A percentile compares a stretch with the other conserved stretches of the same genome.
phyloP scores from a whole-genome alignment of 805 yeast genomes.

The Candida insectorum region DNA sequence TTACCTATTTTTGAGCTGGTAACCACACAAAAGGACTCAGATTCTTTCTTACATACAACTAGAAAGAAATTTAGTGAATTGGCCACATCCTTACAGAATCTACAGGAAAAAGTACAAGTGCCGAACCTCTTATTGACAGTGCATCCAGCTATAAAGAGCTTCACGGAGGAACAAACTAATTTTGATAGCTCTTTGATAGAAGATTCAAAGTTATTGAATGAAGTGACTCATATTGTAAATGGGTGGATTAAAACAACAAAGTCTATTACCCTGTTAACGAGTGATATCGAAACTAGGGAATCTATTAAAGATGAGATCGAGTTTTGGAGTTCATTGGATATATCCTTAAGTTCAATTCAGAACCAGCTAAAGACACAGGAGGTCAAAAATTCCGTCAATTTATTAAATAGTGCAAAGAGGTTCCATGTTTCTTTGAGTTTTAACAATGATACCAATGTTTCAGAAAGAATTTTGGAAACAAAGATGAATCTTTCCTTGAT shows the following conservation, averaged over 20 bases:
- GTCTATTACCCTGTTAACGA: conserved; percentile 48
- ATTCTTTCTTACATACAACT: conserved; percentile 33
- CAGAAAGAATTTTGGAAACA: conserved; percentile 49
- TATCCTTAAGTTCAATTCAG: conserved; percentile 51
- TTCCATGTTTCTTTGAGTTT: conserved; percentile 77
- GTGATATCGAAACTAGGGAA: conserved; percentile 54
- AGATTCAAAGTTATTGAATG: conserved; percentile 61
- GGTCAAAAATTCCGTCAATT: conserved; percentile 53
- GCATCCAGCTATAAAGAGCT: conserved; percentile 45
- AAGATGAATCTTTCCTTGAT: conserved; percentile 59
- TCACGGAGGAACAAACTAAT: conserved; percentile 16
- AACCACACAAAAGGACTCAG: conserved; percentile 29
- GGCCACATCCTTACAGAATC: conserved; percentile 59
- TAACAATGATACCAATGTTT: conserved; percentile 65
- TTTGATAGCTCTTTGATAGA: conserved; percentile 35
- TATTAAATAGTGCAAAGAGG: conserved; percentile 68
- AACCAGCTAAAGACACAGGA: conserved; percentile 55
- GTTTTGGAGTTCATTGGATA: conserved; percentile 76
- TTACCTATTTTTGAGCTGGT: conserved; percentile 60
- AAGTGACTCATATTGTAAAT: conserved; percentile 66
- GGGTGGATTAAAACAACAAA: conserved; percentile 70
- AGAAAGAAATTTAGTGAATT: conserved; percentile 68
- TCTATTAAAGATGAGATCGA: conserved; percentile 59
- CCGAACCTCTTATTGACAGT: conserved; percentile 57
- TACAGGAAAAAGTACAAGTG: conserved; percentile 62